Evolutionary conservation across 129 eudicot species (phyloP), one percentile per base, ranked within the genome.

Genomic region (Pulicaria dysenterica): DNA sequence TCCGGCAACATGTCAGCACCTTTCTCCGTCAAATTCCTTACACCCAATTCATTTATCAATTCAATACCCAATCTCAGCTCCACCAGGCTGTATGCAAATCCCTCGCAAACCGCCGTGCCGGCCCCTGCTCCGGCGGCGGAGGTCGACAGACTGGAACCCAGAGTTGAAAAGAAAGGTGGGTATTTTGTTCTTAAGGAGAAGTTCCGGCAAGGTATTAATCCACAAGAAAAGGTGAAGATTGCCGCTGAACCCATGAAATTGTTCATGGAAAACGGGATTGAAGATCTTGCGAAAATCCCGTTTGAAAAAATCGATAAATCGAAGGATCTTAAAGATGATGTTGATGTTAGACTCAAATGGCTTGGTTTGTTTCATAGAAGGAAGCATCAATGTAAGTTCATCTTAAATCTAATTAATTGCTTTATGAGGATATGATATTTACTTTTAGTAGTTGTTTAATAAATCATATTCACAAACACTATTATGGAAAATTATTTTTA

Each of bases 331-430:
- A 94, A 90, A 73, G 98, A 94, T 62, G 98, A 94, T 81, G 74
- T 94, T 80, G 98, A 94, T 86, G 96, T 90, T 7, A 85, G 98
- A 57, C 89, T 94, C 73, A 94, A 90, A 77, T 94, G 98, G 98
- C 93, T 94, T 70, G 98, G 98, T 19, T 87, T 94, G 69, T 94
- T 94, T 74, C 98, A 94, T 63, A 74, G 98, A 66, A 91, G 98
- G 72, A 94, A 94, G 67, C 93, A 90, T 77, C 98, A 94, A 2
- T 94, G 98, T 94, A 83, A 94, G 95, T 64, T 5, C 66, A 13
- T 3, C 43, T 5, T 36, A 15, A 17, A 11, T 62, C 58, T 36
- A 31, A 2, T 41, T 45, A 9, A 7, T 2, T 57, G 34, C 42
- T 11, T 43, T 76, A n/a, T n/a, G n/a, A n/a, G n/a, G n/a, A n/a